Evolutionary conservation across 1,139 yeast species (phyloP).

Genomic region (Komagataea norvegica): DNA sequence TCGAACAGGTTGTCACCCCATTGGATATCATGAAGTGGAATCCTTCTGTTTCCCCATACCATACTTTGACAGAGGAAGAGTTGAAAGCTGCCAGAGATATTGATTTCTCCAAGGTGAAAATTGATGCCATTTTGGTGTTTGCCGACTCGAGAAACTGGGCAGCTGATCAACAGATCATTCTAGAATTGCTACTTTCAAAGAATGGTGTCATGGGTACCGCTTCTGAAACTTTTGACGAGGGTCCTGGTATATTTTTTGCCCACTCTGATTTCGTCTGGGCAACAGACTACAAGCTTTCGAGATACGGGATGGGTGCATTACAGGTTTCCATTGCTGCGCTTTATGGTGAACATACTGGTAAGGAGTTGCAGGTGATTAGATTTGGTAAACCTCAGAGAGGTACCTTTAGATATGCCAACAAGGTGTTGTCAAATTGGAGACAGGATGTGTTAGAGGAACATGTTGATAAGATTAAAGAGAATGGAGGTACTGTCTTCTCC

Average conservation of each 20-base stretch:
- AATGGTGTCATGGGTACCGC: slow-evolving; percentile 80
- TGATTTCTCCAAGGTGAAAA: slow-evolving; percentile 58
- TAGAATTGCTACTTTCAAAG: slow-evolving; percentile 68
- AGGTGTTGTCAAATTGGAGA: slow-evolving; percentile 72
- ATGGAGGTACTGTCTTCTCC: slow-evolving; percentile 16
- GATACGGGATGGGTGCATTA: slow-evolving; percentile 89
- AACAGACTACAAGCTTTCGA: slow-evolving; percentile 69
- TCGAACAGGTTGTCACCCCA: slow-evolving; percentile 72
- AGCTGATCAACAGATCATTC: slow-evolving; percentile 80
- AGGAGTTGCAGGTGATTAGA: slow-evolving; percentile 67
- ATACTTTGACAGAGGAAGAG: slow-evolving; percentile 71
- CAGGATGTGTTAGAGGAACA: slow-evolving; percentile 71
- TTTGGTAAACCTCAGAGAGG: slow-evolving; percentile 86
- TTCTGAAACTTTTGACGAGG: slow-evolving; percentile 64
- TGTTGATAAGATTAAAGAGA: slow-evolving; percentile 42
- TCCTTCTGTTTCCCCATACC: slow-evolving; percentile 79
- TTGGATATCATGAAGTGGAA: slow-evolving; percentile 79
- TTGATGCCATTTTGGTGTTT: slow-evolving; percentile 72
- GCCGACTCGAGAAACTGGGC: slow-evolving; percentile 90
- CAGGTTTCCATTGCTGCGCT: slow-evolving; percentile 82
- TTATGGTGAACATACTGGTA: slow-evolving; percentile 76
- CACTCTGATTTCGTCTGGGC: slow-evolving; percentile 91
- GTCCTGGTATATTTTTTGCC: slow-evolving; percentile 79
- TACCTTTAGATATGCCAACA: slow-evolving; percentile 74
- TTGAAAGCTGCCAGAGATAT: slow-evolving; percentile 47